phyloP scores from a whole-genome alignment of 345 rosid genomes.

The Rhizophora apiculata region DNA sequence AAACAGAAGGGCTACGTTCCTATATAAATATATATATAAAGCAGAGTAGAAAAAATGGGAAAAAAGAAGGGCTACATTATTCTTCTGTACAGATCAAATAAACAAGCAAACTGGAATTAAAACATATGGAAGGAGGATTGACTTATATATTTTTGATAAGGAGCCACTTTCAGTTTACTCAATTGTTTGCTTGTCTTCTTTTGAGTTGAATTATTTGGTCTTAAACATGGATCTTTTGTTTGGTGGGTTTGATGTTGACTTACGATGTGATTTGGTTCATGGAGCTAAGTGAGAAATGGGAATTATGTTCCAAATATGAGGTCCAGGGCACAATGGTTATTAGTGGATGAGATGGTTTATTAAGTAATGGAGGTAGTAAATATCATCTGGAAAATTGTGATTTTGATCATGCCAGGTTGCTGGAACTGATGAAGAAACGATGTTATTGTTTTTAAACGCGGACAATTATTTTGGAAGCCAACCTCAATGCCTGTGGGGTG shows the following conservation, averaged over 20 bases:
- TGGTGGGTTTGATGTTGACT: background rate
- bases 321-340: conserved; percentile 1
- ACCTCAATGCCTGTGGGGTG: no score
- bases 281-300: background rate
- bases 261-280: background rate
- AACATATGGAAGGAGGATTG: background rate
- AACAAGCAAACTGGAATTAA: background rate
- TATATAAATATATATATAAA: background rate
- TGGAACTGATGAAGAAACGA: background rate
- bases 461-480: no score
- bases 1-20: background rate
- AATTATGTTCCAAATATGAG: conserved; percentile 4
- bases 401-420: background rate
- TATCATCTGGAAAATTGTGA: background rate
- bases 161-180: background rate
- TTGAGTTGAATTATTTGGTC: background rate
- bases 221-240: background rate
- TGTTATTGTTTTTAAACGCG: background rate
- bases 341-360: background rate
- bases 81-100: background rate
- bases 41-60: background rate
- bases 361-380: background rate
- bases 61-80: background rate
- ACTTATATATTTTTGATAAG: background rate
- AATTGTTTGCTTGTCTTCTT: background rate